Conservation (phyloP, 352 stramenopile genomes). For the Phytophthora cryptogea region DNA sequence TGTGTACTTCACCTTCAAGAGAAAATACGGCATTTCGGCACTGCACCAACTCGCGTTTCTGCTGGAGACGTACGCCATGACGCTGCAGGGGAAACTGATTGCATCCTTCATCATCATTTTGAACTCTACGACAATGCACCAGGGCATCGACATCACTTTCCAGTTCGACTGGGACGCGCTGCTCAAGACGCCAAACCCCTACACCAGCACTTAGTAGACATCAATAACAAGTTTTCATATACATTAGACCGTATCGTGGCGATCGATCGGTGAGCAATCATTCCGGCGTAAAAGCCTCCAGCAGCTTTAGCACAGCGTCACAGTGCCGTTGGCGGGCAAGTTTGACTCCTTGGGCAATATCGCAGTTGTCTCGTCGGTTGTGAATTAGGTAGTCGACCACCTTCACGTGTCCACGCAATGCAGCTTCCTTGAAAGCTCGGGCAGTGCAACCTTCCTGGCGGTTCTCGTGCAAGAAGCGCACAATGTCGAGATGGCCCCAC, state of each 20-base stretch:
- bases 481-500: conserved; percentile 45
- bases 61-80: conserved; percentile 35
- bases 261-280: background rate
- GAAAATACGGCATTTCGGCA: conserved; percentile 31
- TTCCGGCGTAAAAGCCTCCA: conserved; percentile 8
- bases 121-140: conserved; percentile 20
- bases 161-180: conserved; percentile 18
- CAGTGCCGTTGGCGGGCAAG: conserved; percentile 51
- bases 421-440: conserved; percentile 55
- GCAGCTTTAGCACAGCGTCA: conserved; percentile 22
- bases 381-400: conserved; percentile 53
- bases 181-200: conserved; percentile 8
- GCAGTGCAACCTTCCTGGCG: conserved; percentile 53
- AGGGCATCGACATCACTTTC: conserved; percentile 26
- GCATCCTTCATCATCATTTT: conserved; percentile 24
- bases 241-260: background rate
- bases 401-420: conserved; percentile 40
- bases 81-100: conserved; percentile 30
- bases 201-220: conserved; percentile 1
- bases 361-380: conserved; percentile 35
- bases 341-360: conserved; percentile 45
- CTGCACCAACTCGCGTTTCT: conserved; percentile 39
- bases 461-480: conserved; percentile 58
- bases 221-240: background rate
- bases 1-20: conserved; percentile 29